These are phyloP conservation scores for Agaricus bisporus DNA, from an alignment of 768 basidiomycete genomes.

Conservation along the genomic window DNA sequence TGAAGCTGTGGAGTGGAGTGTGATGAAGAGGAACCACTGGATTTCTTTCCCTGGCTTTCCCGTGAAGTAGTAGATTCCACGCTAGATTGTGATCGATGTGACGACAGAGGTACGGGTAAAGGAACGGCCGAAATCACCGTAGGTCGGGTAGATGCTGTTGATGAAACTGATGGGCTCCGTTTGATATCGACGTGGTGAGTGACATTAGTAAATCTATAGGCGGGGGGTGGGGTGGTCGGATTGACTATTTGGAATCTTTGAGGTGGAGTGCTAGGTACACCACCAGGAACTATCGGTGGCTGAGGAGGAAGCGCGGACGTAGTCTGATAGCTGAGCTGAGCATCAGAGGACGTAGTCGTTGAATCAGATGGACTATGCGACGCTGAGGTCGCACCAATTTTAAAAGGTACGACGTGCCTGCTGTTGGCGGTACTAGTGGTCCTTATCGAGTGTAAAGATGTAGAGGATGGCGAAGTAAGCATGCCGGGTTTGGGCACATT, in stretches of 20 bases:
- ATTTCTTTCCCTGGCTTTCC: neutral
- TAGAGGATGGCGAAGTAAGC: conserved; percentile 15
- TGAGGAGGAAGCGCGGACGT: neutral
- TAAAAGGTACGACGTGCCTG: conserved; percentile 7
- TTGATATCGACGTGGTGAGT: neutral
- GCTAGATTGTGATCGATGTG: conserved; percentile 10
- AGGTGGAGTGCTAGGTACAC: neutral
- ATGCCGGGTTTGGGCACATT: conserved; percentile 11
- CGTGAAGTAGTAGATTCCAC: conserved; percentile 6
- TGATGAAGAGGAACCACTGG: neutral
- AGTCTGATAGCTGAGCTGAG: conserved; percentile 14
- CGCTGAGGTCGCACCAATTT: conserved; percentile 11
- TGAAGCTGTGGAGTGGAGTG: conserved; percentile 14
- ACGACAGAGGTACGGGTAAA: neutral
- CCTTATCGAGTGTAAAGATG: conserved; percentile 15
- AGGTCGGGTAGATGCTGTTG: neutral
- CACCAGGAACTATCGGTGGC: neutral
- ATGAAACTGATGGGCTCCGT: neutral
- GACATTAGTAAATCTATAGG: conserved; percentile 24
- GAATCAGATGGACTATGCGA: conserved; percentile 12
- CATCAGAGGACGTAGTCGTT: conserved; percentile 14
- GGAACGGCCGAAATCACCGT: neutral
- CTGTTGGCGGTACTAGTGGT: conserved; percentile 11
- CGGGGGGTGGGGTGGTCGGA: conserved; percentile 36
- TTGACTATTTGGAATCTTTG: neutral